Evolutionary conservation across 164 flowering plant species (phyloP).

Genomic region (Umbilicus rupestris): DNA sequence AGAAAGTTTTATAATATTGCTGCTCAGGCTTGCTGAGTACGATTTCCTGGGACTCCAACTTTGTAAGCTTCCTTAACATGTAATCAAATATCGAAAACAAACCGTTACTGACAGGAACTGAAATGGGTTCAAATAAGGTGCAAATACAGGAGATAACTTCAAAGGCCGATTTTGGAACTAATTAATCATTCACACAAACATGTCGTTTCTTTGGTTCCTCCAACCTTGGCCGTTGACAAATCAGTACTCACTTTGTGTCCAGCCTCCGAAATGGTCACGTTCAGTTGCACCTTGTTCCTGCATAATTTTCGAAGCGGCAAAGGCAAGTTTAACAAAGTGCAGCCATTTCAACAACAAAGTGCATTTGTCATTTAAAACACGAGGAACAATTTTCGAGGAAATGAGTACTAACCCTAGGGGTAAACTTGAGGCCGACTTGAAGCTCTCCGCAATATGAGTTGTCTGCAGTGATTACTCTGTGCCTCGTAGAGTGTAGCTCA

Average conservation of each 20-base stretch:
- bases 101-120: too few relatives aligned
- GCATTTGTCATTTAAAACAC: too few relatives aligned
- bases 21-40: too few relatives aligned
- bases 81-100: too few relatives aligned
- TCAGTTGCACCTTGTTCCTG: conserved; percentile 18
- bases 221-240: background rate
- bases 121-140: too few relatives aligned
- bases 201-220: background rate
- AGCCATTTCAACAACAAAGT: background rate
- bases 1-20: too few relatives aligned
- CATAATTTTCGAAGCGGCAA: conserved; percentile 1
- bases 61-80: too few relatives aligned
- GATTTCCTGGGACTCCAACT: too few relatives aligned
- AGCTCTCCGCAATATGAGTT: conserved; percentile 48
- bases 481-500: conserved; percentile 35
- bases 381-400: background rate
- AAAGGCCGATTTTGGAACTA: background rate
- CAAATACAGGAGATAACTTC: background rate
- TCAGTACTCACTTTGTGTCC: conserved; percentile 29
- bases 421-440: conserved; percentile 44
- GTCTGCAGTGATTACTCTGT: conserved; percentile 28
- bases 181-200: background rate
- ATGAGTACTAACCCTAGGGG: conserved; percentile 24
- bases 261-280: conserved; percentile 36
- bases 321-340: background rate